phyloP scores from a whole-genome alignment of 345 rosid genomes.

The Citrus hindsii region DNA sequence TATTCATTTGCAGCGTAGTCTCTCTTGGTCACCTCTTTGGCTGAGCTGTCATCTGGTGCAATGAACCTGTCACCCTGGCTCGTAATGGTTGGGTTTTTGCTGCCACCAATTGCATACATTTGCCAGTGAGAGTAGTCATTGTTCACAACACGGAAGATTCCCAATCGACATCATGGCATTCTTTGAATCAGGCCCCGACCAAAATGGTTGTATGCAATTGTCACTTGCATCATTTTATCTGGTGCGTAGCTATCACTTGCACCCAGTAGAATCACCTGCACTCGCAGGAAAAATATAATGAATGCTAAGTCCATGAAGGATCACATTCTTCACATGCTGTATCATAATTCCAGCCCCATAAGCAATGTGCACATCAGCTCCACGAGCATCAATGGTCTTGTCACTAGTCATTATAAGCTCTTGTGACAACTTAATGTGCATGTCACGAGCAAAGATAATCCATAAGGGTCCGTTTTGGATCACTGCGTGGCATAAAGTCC shows the following conservation, averaged over 20 bases:
- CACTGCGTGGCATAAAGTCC: slow-evolving; percentile 75
- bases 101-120: slow-evolving; percentile 30
- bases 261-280: background rate
- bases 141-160: slow-evolving; percentile 43
- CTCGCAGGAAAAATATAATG: slow-evolving; percentile 35
- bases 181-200: background rate
- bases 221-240: background rate
- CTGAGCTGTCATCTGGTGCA: slow-evolving; percentile 41
- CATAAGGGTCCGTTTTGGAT: slow-evolving; percentile 63
- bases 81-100: slow-evolving; percentile 56
- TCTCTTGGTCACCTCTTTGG: slow-evolving; percentile 62
- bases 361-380: slow-evolving; percentile 57
- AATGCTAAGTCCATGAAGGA: slow-evolving; percentile 57
- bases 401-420: slow-evolving; percentile 50
- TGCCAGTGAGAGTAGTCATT: slow-evolving; percentile 58
- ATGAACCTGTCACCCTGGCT: slow-evolving; percentile 77
- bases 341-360: slow-evolving; percentile 61
- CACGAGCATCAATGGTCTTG: slow-evolving; percentile 84
- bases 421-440: slow-evolving; percentile 59
- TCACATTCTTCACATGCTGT: slow-evolving; percentile 64
- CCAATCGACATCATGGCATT: background rate
- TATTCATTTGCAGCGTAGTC: slow-evolving; percentile 31
- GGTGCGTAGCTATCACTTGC: background rate
- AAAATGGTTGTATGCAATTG: background rate
- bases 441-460: slow-evolving; percentile 61